phyloP scores from a whole-genome alignment of 2,329 filamentous ascomycete species.

The Fusarium robinianum region DNA sequence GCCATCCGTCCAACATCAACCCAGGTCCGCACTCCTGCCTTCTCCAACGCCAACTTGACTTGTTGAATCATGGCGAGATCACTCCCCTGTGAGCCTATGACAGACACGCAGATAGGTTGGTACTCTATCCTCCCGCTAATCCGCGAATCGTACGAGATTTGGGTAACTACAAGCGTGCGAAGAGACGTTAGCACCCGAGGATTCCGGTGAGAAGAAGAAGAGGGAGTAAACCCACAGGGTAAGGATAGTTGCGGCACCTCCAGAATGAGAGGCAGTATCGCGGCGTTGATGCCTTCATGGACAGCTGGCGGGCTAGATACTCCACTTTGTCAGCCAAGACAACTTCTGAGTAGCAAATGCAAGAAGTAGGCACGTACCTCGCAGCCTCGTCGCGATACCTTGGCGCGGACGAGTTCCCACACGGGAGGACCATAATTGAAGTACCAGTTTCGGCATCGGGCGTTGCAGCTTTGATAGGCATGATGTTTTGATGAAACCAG shows the following conservation, averaged over 20 bases:
- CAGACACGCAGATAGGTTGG: conserved; percentile 38
- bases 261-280: conserved; percentile 38
- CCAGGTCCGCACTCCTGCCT: conserved; percentile 34
- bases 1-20: conserved; percentile 38
- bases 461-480: conserved; percentile 19
- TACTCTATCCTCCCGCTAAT: conserved; percentile 39
- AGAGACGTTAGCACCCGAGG: conserved; percentile 14
- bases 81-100: conserved; percentile 37
- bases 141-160: conserved; percentile 39
- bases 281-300: conserved; percentile 33
- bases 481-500: conserved; percentile 42
- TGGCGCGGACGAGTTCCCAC: conserved; percentile 19
- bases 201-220: neutral
- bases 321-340: conserved; percentile 20
- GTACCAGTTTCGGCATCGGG: conserved; percentile 23
- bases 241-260: conserved; percentile 40
- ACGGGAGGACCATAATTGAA: conserved; percentile 41
- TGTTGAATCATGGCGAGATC: conserved; percentile 36
- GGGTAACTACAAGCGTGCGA: conserved; percentile 31
- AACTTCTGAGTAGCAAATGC: conserved; percentile 4
- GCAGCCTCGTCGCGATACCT: conserved; percentile 36
- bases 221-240: conserved; percentile 39
- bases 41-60: conserved; percentile 37
- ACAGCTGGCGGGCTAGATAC: conserved; percentile 33
- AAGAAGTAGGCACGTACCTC: conserved; percentile 33